phyloP scores from a whole-genome alignment of 2,329 filamentous ascomycete genomes.

The Fusarium nodosum region DNA sequence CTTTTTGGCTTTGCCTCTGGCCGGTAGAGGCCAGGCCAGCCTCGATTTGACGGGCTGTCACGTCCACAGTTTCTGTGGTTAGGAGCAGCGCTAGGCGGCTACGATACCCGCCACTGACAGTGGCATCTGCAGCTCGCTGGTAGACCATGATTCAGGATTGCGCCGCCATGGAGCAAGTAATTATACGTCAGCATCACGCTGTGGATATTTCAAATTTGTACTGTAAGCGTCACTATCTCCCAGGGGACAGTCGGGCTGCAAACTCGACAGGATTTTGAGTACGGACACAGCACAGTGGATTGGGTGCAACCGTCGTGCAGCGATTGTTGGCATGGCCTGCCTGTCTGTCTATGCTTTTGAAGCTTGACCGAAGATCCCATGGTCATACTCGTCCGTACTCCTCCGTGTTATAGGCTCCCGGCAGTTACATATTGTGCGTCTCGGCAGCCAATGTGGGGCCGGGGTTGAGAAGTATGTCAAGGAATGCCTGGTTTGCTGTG shows the following conservation, averaged over 20 bases:
- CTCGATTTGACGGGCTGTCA: constrained; percentile 48
- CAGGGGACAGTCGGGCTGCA: not conserved
- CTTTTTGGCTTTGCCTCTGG: constrained; percentile 33
- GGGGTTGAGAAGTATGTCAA: constrained; percentile 30
- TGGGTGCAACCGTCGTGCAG: not conserved
- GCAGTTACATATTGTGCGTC: constrained; percentile 36
- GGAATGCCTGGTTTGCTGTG: constrained; percentile 37
- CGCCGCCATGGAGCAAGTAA: constrained; percentile 41
- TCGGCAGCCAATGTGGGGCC: constrained; percentile 37
- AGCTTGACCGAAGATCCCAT: constrained; percentile 19
- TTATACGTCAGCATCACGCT: constrained; percentile 41
- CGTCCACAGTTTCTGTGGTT: constrained; percentile 45
- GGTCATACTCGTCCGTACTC: constrained; percentile 5
- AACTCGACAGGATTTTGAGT: not conserved
- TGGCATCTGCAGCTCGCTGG: constrained; percentile 45
- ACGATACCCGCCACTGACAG: constrained; percentile 49
- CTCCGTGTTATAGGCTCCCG: constrained; percentile 21
- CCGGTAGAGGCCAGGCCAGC: constrained; percentile 36
- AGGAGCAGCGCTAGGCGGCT: constrained; percentile 49
- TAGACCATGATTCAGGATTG: constrained; percentile 45
- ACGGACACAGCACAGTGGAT: not conserved
- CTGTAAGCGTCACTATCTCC: constrained; percentile 14
- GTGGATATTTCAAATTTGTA: constrained; percentile 24
- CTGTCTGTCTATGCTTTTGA: constrained; percentile 26
- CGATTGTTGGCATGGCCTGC: not conserved